Conservation (phyloP, 1,139 yeast species). For the Pichia sp. region DNA sequence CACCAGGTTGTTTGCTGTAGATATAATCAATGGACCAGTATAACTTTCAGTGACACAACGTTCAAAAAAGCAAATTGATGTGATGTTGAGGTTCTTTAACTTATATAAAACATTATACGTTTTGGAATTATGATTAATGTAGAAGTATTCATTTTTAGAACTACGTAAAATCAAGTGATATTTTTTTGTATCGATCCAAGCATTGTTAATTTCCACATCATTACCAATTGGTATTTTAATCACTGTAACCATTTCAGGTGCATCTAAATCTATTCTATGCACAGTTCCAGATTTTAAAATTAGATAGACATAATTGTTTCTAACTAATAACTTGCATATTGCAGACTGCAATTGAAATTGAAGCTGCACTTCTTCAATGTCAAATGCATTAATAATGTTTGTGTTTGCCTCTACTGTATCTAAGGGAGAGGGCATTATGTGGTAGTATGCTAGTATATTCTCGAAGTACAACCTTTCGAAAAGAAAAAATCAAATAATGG, state of each 20-base stretch:
- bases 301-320: conserved; percentile 43
- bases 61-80: conserved; percentile 40
- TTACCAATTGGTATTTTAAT: conserved; percentile 28
- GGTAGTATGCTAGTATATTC: too few species aligned
- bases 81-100: conserved; percentile 37
- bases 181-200: conserved; percentile 46
- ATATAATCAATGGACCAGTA: conserved; percentile 46
- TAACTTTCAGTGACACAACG: conserved; percentile 31
- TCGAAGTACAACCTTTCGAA: too few species aligned
- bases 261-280: conserved; percentile 47
- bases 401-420: conserved; percentile 18
- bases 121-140: conserved; percentile 35
- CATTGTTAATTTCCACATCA: conserved; percentile 29
- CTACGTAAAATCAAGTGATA: conserved; percentile 45
- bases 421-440: conserved; percentile 3
- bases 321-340: conserved; percentile 40
- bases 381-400: conserved; percentile 14
- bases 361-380: conserved; percentile 47
- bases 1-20: conserved; percentile 40
- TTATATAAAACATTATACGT: conserved; percentile 36
- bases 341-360: conserved; percentile 41
- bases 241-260: conserved; percentile 45
- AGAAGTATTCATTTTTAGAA: conserved; percentile 39
- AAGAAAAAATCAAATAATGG: too few species aligned
- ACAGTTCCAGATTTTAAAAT: conserved; percentile 41